These are phyloP conservation scores for Cardamine occulta DNA, from an alignment of 345 rosid genomes.

Conservation along the genomic window DNA sequence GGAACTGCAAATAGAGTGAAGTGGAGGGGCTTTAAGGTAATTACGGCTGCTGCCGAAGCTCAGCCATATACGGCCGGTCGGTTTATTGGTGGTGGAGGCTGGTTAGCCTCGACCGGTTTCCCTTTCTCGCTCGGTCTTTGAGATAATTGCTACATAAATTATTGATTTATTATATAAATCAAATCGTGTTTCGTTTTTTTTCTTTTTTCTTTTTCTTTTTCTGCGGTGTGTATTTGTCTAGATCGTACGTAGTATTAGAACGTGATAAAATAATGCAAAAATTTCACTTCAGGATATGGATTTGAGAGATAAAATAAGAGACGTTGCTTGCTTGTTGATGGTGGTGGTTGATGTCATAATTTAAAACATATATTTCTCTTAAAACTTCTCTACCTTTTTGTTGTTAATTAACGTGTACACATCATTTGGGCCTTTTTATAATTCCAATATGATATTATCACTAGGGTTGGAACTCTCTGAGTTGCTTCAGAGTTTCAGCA, in stretches of 20 bases:
- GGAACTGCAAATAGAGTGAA: constrained; percentile 67
- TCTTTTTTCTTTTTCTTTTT: too few relatives aligned
- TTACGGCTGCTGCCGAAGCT: constrained; percentile 62
- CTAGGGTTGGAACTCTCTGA: too few relatives aligned
- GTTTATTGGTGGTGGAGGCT: constrained; percentile 67
- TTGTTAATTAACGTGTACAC: neutral
- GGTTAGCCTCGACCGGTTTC: constrained; percentile 77
- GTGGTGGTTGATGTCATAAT: neutral
- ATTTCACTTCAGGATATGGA: neutral
- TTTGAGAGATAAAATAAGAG: neutral
- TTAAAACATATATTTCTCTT: neutral
- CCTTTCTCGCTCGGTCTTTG: constrained; percentile 73
- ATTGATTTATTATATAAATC: constrained; percentile 9
- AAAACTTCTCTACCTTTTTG: neutral
- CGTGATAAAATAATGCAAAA: neutral
- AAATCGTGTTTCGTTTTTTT: neutral
- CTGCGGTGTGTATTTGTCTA: neutral
- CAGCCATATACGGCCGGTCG: constrained; percentile 54
- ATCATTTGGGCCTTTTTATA: neutral
- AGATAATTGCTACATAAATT: constrained; percentile 10
- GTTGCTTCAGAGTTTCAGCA: constrained; percentile 97
- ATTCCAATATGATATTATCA: neutral
- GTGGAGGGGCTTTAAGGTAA: constrained; percentile 74
- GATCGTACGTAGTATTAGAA: neutral
- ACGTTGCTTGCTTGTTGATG: neutral